phyloP scores from a whole-genome alignment of 352 stramenopile species.

The Phytophthora cactorum region DNA sequence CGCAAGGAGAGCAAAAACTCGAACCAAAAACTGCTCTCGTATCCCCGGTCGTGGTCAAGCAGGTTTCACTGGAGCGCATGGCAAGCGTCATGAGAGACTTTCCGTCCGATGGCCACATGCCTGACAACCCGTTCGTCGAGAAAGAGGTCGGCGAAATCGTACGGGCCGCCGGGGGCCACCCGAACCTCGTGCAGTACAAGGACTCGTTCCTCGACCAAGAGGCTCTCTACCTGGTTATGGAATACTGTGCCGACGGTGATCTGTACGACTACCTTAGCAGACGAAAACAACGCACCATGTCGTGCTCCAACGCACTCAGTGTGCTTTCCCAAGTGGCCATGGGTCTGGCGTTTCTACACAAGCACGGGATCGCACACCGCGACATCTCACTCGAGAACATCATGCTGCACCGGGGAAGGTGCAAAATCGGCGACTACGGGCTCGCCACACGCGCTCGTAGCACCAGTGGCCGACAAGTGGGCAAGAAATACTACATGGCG shows the following conservation, averaged over 20 bases:
- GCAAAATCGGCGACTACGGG: slow-evolving; percentile 57
- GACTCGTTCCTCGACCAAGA: slow-evolving; percentile 50
- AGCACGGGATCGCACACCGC: slow-evolving; percentile 41
- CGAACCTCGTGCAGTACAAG: slow-evolving; percentile 50
- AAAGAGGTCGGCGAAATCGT: slow-evolving; percentile 45
- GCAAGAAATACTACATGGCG: slow-evolving; percentile 67
- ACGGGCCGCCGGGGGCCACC: slow-evolving; percentile 43
- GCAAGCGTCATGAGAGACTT: slow-evolving; percentile 31
- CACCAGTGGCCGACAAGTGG: slow-evolving; percentile 31
- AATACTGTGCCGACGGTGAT: slow-evolving; percentile 45
- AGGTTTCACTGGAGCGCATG: slow-evolving; percentile 41
- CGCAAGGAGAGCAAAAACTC: neutral
- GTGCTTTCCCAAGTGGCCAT: slow-evolving; percentile 40
- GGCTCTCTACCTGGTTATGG: slow-evolving; percentile 53
- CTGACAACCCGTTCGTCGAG: slow-evolving; percentile 53
- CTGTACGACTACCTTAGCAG: slow-evolving; percentile 43
- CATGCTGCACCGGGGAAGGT: slow-evolving; percentile 41
- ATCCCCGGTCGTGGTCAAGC: neutral
- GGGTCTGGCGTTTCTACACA: slow-evolving; percentile 41
- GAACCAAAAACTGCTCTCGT: slow-evolving; percentile 3
- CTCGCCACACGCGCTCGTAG: slow-evolving; percentile 33
- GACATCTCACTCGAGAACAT: slow-evolving; percentile 57
- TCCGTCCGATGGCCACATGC: slow-evolving; percentile 21
- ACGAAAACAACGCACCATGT: slow-evolving; percentile 30
- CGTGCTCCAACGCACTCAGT: slow-evolving; percentile 29